Evolutionary conservation across 345 rosid genomes (phyloP).

Genomic region (Mangifera indica): DNA sequence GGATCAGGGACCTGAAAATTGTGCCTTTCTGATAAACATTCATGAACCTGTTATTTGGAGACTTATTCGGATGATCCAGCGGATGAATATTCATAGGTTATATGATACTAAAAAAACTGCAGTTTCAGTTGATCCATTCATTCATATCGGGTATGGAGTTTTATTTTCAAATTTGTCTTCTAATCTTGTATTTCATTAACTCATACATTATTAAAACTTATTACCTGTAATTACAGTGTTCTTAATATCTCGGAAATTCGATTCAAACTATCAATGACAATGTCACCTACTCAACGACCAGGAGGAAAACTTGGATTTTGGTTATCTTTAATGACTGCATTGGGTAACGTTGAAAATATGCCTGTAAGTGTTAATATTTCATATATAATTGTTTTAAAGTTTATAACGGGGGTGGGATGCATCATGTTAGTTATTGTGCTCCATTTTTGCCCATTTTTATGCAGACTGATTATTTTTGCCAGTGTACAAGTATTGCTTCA

Average conservation of each 20-base stretch:
- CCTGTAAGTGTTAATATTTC: slow-evolving; percentile 53
- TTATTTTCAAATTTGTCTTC: slow-evolving; percentile 7
- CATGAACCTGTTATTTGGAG: slow-evolving; percentile 99
- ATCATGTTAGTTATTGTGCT: no score
- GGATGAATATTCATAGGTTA: slow-evolving; percentile 70
- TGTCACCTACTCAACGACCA: slow-evolving; percentile 98
- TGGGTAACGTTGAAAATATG: slow-evolving; percentile 98
- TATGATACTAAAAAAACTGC: slow-evolving; percentile 63
- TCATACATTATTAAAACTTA: slow-evolving; percentile 6
- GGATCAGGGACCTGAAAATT: slow-evolving; percentile 74
- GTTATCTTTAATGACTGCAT: slow-evolving; percentile 97
- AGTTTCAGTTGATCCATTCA: slow-evolving; percentile 93
- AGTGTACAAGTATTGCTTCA: no score
- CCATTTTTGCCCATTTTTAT: no score
- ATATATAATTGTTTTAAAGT: background rate
- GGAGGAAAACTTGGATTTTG: slow-evolving; percentile 98
- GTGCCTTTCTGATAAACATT: slow-evolving; percentile 82
- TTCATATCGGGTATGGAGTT: slow-evolving; percentile 78
- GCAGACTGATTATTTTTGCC: no score
- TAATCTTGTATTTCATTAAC: slow-evolving; percentile 4
- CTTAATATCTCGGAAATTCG: slow-evolving; percentile 87
- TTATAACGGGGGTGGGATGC: no score
- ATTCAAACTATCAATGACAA: slow-evolving; percentile 86
- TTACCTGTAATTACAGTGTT: slow-evolving; percentile 55
- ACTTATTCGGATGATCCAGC: slow-evolving; percentile 95